These are phyloP conservation scores for Herpotrichia juniperi DNA, from an alignment of 2,329 filamentous ascomycete species.

Conservation along the genomic window DNA sequence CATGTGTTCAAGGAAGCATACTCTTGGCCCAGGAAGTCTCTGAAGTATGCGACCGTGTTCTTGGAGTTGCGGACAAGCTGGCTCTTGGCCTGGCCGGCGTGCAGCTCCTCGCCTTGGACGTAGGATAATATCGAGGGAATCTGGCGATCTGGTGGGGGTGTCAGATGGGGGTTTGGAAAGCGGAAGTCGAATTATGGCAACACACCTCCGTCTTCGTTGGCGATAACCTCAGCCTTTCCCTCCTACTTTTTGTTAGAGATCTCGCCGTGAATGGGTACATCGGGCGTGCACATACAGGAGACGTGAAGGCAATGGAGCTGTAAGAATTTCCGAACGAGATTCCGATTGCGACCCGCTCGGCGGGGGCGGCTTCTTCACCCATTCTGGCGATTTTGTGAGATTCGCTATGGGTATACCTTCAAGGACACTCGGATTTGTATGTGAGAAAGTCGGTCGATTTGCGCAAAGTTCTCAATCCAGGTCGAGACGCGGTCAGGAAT, in stretches of 20 bases:
- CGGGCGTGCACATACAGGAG: slow-evolving; percentile 53
- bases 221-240: slow-evolving; percentile 96
- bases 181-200: slow-evolving; percentile 21
- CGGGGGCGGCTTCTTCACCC: slow-evolving; percentile 58
- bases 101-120: slow-evolving; percentile 94
- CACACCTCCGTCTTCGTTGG: slow-evolving; percentile 95
- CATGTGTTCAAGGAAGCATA: slow-evolving; percentile 52
- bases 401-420: not conserved
- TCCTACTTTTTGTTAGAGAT: slow-evolving; percentile 57
- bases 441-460: not conserved
- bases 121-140: slow-evolving; percentile 96
- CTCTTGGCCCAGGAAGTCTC: slow-evolving; percentile 95
- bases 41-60: slow-evolving; percentile 95
- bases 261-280: not conserved
- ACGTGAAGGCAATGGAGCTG: slow-evolving; percentile 93
- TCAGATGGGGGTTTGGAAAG: slow-evolving; percentile 1
- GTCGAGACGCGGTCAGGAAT: not conserved
- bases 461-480: not conserved
- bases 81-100: slow-evolving; percentile 91
- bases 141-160: slow-evolving; percentile 74
- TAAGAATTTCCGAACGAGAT: slow-evolving; percentile 98
- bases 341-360: slow-evolving; percentile 77
- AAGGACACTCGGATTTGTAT: not conserved
- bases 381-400: slow-evolving; percentile 39
- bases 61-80: slow-evolving; percentile 90